Percentiles rank a stretch among this genome's conserved stretches.
Evolutionary conservation across 768 basidiomycete species (phyloP).

Genomic region (Mycena crocata): DNA sequence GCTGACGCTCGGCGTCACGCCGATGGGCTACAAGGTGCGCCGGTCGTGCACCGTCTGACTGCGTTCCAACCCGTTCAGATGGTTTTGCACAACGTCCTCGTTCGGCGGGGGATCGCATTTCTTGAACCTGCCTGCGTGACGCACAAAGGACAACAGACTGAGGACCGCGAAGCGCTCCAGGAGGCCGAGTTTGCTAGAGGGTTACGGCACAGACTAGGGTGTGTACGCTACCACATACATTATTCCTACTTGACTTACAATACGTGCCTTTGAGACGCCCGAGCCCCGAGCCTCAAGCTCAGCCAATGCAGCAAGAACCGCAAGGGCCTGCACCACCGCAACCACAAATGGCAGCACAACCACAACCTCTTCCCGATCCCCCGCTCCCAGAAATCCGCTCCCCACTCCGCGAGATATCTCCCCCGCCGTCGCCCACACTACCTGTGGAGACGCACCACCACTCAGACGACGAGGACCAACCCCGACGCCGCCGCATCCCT

Average conservation of each 20-base stretch:
- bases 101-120: slow-evolving; percentile 79
- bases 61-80: slow-evolving; percentile 58
- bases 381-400: slow-evolving; percentile 34
- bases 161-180: slow-evolving; percentile 72
- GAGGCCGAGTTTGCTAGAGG: slow-evolving; percentile 69
- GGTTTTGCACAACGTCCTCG: slow-evolving; percentile 72
- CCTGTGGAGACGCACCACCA: slow-evolving; percentile 32
- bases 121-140: slow-evolving; percentile 77
- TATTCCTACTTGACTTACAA: slow-evolving; percentile 24
- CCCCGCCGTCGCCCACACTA: slow-evolving; percentile 38
- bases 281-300: slow-evolving; percentile 31
- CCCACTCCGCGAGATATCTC: slow-evolving; percentile 43
- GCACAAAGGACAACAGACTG: slow-evolving; percentile 69
- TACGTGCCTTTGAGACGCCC: slow-evolving; percentile 38
- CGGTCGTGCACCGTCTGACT: slow-evolving; percentile 3
- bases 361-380: slow-evolving; percentile 30
- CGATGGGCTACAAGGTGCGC: slow-evolving; percentile 84
- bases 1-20: slow-evolving; percentile 79
- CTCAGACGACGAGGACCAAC: slow-evolving; percentile 44
- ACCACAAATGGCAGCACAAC: slow-evolving; percentile 9
- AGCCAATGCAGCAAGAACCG: too few relatives aligned
- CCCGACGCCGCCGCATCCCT: slow-evolving; percentile 40
- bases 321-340: slow-evolving; percentile 14
- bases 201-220: slow-evolving; percentile 78
- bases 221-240: slow-evolving; percentile 35